Evolutionary conservation across 495 filamentous ascomycete genomes (phyloP).

Genomic region (Podospora pseudoanserina): DNA sequence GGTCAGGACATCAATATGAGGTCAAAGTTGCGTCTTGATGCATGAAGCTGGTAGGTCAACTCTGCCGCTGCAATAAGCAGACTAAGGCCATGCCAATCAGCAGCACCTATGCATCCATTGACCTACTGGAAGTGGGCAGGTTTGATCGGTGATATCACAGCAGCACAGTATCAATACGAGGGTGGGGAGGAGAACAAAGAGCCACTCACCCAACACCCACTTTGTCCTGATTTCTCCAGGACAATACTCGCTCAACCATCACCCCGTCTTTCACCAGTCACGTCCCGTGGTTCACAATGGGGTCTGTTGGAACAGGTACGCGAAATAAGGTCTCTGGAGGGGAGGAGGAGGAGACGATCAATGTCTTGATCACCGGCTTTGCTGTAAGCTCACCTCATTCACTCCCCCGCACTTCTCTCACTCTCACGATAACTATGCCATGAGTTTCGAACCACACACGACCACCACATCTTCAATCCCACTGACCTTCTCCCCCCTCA

Average conservation of each 20-base stretch:
- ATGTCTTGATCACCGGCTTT: constrained; percentile 70
- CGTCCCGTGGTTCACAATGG: constrained; percentile 28
- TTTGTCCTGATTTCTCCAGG: neutral
- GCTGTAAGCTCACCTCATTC: constrained; percentile 50
- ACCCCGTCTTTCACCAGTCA: constrained; percentile 1
- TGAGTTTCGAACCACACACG: neutral
- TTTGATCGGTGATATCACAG: neutral
- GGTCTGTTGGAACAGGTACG: constrained; percentile 26
- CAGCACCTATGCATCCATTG: neutral
- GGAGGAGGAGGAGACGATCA: constrained; percentile 49
- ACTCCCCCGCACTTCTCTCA: constrained; percentile 4
- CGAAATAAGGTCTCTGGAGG: neutral
- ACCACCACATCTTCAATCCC: neutral
- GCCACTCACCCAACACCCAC: neutral
- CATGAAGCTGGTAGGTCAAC: neutral
- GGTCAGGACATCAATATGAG: neutral
- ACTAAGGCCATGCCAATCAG: neutral
- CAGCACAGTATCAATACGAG: neutral
- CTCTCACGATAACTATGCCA: neutral
- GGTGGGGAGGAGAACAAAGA: neutral
- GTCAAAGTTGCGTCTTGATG: neutral
- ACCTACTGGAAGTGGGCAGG: neutral
- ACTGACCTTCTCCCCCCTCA: constrained; percentile 25
- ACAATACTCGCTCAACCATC: neutral
- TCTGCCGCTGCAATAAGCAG: neutral